Evolutionary conservation across 225 moss, liverwort and hornwort genomes (phyloP), one percentile per base, ranked within the genome.

Genomic region (Thuidium tamariscinum): DNA sequence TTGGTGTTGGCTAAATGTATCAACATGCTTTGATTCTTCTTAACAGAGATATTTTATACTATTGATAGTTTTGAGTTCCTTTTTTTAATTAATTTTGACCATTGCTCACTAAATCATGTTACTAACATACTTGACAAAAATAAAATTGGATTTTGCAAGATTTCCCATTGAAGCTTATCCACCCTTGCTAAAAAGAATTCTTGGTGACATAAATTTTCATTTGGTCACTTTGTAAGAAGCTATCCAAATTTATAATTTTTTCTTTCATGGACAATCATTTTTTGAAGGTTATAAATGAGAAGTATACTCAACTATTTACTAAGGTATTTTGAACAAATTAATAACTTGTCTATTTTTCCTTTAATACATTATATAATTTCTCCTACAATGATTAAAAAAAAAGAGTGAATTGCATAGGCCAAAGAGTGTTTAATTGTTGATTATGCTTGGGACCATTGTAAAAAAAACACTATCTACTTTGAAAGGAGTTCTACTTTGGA

Each of bases 181-280:
- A 29, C 0, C 30, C 0, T 30, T 0, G 3, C 1, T 2, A 10
- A 73, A 32, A 73, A n/a, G n/a, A 10, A 2, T 2, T 46, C 18
- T 48, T 32, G 2, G 11, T 5, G 3, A 11, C 1, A 32, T 32
- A 20, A 32, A 0, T 48, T 32, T 11, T 19, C 4, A 48, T 20
- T 0, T 19, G 0, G 1, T 1, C 1, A 11, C 6, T 30, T 19
- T 30, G 2, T 18, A 46, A 0, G 10, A 72, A 46, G 70, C 16
- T 16, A 27, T 44, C 0, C 1, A 9, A 44, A 16, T 27, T 44
- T 44, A 3, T 16, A 44, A 27, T 51, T 27, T 70, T 2, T 9
- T 5, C 0, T 70, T 41, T 42, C 1, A 41, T 0, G 2, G 9
- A 15, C 9, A 44, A 29, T 46, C 17, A 10, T 44, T 10, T 16